These are phyloP conservation scores for Venturia pyrina DNA, from an alignment of 2,329 filamentous ascomycete genomes.

Conservation along the genomic window DNA sequence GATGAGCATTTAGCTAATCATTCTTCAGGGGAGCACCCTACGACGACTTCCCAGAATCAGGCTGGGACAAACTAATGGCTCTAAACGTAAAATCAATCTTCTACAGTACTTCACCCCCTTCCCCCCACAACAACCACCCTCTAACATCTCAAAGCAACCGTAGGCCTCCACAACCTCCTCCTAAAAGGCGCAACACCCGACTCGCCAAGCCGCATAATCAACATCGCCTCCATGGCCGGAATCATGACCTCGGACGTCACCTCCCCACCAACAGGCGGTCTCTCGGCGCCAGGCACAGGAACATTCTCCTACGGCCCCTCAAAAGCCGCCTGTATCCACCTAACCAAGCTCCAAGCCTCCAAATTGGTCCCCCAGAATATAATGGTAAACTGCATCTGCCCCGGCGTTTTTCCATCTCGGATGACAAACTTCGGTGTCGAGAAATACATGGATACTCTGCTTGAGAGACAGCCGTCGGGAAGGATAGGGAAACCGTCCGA, in stretches of 20 bases:
- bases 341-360: conserved; percentile 40
- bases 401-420: conserved; percentile 40
- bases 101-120: conserved; percentile 24
- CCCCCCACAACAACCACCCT: neutral
- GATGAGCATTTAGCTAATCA: too few relatives aligned
- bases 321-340: conserved; percentile 44
- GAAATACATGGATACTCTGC: conserved; percentile 38
- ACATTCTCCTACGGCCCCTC: conserved; percentile 44
- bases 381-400: conserved; percentile 38
- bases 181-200: conserved; percentile 34
- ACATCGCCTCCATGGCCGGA: conserved; percentile 41
- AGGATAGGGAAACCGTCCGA: conserved; percentile 38
- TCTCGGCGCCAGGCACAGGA: conserved; percentile 41
- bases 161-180: conserved; percentile 37
- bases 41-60: conserved; percentile 46
- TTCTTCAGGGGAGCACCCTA: conserved; percentile 39
- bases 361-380: conserved; percentile 40
- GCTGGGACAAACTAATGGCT: conserved; percentile 47
- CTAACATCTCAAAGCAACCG: conserved; percentile 16
- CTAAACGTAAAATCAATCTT: conserved; percentile 46
- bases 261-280: conserved; percentile 35
- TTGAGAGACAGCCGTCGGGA: conserved; percentile 35
- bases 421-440: conserved; percentile 46
- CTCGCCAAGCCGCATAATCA: conserved; percentile 40
- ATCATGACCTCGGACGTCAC: conserved; percentile 37